These are phyloP conservation scores for Terfezia boudieri DNA, from an alignment of 495 filamentous ascomycete species.

Conservation along the genomic window DNA sequence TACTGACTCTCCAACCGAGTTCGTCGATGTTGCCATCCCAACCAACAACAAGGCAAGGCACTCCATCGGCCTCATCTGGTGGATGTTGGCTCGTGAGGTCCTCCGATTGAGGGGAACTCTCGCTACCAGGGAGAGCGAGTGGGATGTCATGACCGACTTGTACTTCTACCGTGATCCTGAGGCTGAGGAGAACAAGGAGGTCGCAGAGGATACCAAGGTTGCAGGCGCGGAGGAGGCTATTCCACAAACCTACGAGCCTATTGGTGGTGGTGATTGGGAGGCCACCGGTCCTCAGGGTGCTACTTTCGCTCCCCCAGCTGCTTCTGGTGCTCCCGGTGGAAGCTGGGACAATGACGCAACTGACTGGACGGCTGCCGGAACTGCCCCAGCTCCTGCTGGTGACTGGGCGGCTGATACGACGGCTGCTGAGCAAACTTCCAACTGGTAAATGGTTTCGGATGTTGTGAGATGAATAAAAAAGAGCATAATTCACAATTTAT, in stretches of 20 bases:
- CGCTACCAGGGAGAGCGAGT: constrained; percentile 77
- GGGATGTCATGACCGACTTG: constrained; percentile 97
- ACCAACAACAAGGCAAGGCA: constrained; percentile 99
- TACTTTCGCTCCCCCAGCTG: constrained; percentile 32
- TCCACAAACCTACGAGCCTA: constrained; percentile 46
- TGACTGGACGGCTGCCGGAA: constrained; percentile 37
- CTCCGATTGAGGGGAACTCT: constrained; percentile 94
- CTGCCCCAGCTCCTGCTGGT: constrained; percentile 29
- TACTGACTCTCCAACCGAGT: constrained; percentile 97
- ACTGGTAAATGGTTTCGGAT: neutral
- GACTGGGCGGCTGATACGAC: constrained; percentile 47
- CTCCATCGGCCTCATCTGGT: constrained; percentile 95
- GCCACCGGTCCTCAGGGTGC: constrained; percentile 33
- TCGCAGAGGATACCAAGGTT: constrained; percentile 36
- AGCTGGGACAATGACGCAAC: constrained; percentile 64
- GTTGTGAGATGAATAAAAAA: neutral
- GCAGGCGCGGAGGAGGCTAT: constrained; percentile 70
- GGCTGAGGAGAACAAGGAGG: constrained; percentile 44
- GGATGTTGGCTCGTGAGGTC: constrained; percentile 98
- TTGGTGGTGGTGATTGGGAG: constrained; percentile 45
- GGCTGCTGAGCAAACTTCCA: constrained; percentile 5
- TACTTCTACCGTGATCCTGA: constrained; percentile 99
- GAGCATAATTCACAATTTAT: neutral
- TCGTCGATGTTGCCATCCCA: constrained; percentile 97
- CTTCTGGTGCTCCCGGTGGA: constrained; percentile 32